Base-by-base conservation (phyloP, 106 monocot species). In the Vanilla planifolia region DNA sequence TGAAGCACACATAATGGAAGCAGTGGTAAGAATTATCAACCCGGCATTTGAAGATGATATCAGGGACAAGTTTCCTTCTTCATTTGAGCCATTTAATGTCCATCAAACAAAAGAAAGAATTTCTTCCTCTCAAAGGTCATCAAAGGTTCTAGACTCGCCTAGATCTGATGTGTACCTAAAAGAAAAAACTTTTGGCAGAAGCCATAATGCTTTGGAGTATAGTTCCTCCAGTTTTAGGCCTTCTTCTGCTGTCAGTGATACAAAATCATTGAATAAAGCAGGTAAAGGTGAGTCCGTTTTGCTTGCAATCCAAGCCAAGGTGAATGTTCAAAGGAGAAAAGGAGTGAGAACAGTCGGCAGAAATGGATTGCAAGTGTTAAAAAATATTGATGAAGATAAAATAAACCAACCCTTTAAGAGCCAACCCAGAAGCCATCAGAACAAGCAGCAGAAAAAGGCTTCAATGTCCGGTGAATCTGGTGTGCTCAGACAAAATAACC, bases 1-100 rank as follows among this genome's bases (percentile, higher is more conserved):
- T 90, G 90, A 86, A 48, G 83, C 82, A 55, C 71, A 84, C 52
- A 80, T 95, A 56, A 90, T 86, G 86, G 90, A 95, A 60, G 90
- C 73, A 15, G 89, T 90, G 4, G 76, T 74, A 13, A 90, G 82
- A 78, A 86, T 86, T 64, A 61, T 95, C 33, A 74, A 86, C 24
- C 68, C 77, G 1, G 72, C 66, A 3, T 51, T 69, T 71, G 68
- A 71, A 9, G 3, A 25, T 8, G 64, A 32, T 55, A 23, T 10
- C 34, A 71, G 61, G 50, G 30, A 32, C 28, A 77, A 56, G 61
- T 20, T 48, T 72, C 59, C 44, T 19, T 62, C 50, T 29, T 25
- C 69, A 26, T 59, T 69, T 32, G 61, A 52, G 16, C 40, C 77
- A 8, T 45, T 72, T 25, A 83, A 40, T 65, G 39, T 65, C 32